phyloP scores from a whole-genome alignment of 768 basidiomycete genomes.

The Favolaschia claudopus region DNA sequence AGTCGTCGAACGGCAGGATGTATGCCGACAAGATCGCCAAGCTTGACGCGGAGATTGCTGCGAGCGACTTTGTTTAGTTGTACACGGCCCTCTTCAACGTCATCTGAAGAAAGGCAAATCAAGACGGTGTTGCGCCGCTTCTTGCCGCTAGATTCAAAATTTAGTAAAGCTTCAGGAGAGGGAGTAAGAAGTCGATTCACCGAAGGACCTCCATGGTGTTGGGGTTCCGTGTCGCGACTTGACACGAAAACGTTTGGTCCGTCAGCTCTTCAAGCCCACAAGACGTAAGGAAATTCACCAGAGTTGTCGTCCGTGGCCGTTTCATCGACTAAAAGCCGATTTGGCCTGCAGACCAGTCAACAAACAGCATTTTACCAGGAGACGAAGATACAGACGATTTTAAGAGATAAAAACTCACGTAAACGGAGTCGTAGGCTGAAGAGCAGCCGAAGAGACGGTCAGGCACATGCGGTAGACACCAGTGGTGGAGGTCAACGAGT shows the following conservation, averaged over 20 bases:
- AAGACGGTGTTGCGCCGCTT: no score
- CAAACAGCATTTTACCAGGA: constrained; percentile 24
- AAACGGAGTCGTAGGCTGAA: no score
- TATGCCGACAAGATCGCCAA: no score
- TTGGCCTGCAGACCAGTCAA: constrained; percentile 66
- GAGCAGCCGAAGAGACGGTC: no score
- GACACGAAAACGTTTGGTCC: constrained; percentile 22
- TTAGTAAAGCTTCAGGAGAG: neutral
- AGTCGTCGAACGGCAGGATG: constrained; percentile 97
- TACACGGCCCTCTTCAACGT: no score
- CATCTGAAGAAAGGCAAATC: no score
- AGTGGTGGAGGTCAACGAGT: no score
- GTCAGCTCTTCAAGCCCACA: neutral
- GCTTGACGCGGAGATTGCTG: constrained; percentile 96
- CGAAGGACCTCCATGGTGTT: constrained; percentile 93
- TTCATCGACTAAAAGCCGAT: constrained; percentile 97
- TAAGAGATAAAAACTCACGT: no score
- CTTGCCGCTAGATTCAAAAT: constrained; percentile 73
- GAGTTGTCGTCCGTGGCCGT: constrained; percentile 94
- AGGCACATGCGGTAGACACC: no score
- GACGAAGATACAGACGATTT: constrained; percentile 79
- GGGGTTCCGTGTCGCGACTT: constrained; percentile 93
- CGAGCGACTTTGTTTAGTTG: constrained; percentile 99
- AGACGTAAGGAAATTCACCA: constrained; percentile 51
- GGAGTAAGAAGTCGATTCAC: constrained; percentile 48